These are phyloP conservation scores for Pseudocercospora ulei DNA, from an alignment of 2,329 filamentous ascomycete genomes.

Conservation along the genomic window DNA sequence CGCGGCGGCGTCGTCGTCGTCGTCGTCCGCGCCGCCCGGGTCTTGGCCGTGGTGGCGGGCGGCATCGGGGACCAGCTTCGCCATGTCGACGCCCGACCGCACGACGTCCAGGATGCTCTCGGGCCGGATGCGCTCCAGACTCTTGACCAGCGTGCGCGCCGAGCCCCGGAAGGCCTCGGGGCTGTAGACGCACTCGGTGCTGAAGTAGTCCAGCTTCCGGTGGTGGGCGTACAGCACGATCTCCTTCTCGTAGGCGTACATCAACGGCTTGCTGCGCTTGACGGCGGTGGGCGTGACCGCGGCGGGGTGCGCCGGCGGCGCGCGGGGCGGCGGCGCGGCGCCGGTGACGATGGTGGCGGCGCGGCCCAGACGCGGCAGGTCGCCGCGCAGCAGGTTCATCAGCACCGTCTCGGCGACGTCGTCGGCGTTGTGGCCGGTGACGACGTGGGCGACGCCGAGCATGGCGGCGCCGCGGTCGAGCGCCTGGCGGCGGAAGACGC, in stretches of 20 bases:
- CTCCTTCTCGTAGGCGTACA: conserved; percentile 98
- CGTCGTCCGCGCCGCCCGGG: conserved; percentile 37
- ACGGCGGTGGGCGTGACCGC: conserved; percentile 63
- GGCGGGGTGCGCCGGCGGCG: conserved; percentile 15
- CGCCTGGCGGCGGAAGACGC: conserved; percentile 88
- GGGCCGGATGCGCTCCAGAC: conserved; percentile 80
- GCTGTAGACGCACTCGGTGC: conserved; percentile 95
- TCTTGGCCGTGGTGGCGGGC: conserved; percentile 43
- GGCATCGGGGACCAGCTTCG: conserved; percentile 60
- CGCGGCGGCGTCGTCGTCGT: conserved; percentile 48
- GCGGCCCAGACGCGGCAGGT: conserved; percentile 74
- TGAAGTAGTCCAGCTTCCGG: conserved; percentile 95
- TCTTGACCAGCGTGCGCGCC: conserved; percentile 85
- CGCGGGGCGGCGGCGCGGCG: conserved; percentile 39
- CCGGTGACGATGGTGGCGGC: conserved; percentile 79
- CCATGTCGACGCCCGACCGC: conserved; percentile 92
- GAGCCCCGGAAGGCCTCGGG: conserved; percentile 93
- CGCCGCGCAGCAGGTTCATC: conserved; percentile 90
- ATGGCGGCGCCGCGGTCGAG: conserved; percentile 84
- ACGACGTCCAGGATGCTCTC: conserved; percentile 95
- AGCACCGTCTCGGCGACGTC: conserved; percentile 94
- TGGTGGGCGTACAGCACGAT: conserved; percentile 97
- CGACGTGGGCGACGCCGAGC: conserved; percentile 80
- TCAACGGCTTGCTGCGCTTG: conserved; percentile 89
- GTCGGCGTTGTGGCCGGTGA: conserved; percentile 95